Percentiles rank a stretch among this genome's conserved stretches.
Conservation (phyloP, 805 yeast genomes). For the Barnettozyma sp. region DNA sequence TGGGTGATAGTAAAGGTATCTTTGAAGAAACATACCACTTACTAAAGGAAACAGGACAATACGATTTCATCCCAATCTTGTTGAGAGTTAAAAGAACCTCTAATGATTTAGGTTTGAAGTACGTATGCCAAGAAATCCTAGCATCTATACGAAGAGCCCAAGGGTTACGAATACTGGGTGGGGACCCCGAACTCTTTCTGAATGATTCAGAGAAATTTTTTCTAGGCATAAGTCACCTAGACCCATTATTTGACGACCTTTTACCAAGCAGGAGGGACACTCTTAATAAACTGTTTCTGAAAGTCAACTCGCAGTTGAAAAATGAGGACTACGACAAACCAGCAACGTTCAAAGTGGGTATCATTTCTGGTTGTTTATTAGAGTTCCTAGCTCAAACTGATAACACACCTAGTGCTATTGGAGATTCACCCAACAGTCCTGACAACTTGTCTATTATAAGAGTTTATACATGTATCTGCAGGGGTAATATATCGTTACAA, state of each 20-base stretch:
- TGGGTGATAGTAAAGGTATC: slow-evolving; percentile 1
- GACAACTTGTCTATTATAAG: slow-evolving; percentile 9
- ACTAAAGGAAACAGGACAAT: slow-evolving; percentile 4
- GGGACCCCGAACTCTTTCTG: not conserved
- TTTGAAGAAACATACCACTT: slow-evolving; percentile 10
- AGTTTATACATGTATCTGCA: slow-evolving; percentile 7
- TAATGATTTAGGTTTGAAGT: slow-evolving; percentile 11
- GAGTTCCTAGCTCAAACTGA: no score
- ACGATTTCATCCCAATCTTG: slow-evolving; percentile 11
- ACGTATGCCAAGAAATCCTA: slow-evolving; percentile 9
- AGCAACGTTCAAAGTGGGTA: slow-evolving; percentile 9
- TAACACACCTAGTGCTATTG: not conserved
- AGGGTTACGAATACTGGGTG: not conserved
- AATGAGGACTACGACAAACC: slow-evolving; percentile 3
- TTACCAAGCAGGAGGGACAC: slow-evolving; percentile 12
- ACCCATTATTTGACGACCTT: slow-evolving; percentile 18
- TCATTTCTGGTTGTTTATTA: slow-evolving; percentile 9
- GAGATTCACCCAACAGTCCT: slow-evolving; percentile 1
- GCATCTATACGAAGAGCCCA: slow-evolving; percentile 9
- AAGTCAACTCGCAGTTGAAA: slow-evolving; percentile 1
- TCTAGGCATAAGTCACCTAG: slow-evolving; percentile 11
- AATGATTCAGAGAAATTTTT: slow-evolving; percentile 13
- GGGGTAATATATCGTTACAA: slow-evolving; percentile 6
- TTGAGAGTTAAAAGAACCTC: slow-evolving; percentile 7
- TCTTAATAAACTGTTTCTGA: slow-evolving; percentile 2